Evolutionary conservation across 192 early-diverging fungal species (phyloP).

Genomic region (Haplosporangium gracile): DNA sequence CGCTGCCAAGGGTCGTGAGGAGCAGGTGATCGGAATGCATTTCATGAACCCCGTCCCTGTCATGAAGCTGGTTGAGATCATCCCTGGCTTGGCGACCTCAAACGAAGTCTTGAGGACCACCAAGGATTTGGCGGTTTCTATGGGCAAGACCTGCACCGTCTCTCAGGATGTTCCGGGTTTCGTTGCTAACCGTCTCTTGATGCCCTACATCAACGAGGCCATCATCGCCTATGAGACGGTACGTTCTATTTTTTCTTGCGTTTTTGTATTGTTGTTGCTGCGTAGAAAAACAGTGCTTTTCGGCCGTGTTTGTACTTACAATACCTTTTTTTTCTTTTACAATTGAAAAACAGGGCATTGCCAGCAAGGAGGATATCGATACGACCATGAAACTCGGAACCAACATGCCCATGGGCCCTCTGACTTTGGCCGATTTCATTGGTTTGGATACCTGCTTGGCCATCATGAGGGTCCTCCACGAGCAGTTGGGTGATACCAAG

Average conservation of each 20-base stretch:
- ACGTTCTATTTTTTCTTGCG: constrained; percentile 11
- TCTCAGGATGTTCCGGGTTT: constrained; percentile 95
- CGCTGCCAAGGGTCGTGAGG: constrained; percentile 82
- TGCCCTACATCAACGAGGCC: constrained; percentile 99
- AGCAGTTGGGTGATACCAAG: constrained; percentile 93
- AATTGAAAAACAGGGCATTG: constrained; percentile 76
- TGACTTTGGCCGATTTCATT: constrained; percentile 97
- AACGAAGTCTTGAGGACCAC: constrained; percentile 79
- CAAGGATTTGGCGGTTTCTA: constrained; percentile 78
- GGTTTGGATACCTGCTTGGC: constrained; percentile 98
- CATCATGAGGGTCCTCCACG: constrained; percentile 95
- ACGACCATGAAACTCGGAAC: constrained; percentile 98
- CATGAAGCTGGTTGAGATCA: constrained; percentile 97
- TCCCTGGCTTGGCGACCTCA: constrained; percentile 92
- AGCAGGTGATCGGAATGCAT: constrained; percentile 97
- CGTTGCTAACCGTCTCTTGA: constrained; percentile 96
- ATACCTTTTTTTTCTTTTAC: background rate
- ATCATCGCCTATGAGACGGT: constrained; percentile 86
- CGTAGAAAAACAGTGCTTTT: too few species aligned
- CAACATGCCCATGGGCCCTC: constrained; percentile 98
- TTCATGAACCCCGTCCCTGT: constrained; percentile 99
- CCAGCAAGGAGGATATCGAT: constrained; percentile 94
- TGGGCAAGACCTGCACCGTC: constrained; percentile 96
- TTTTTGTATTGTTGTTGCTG: constrained; percentile 4
- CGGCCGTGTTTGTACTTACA: too few species aligned